Evolutionary conservation across 2,329 filamentous ascomycete species (phyloP).

Genomic region (Pseudopyricularia javanii): DNA sequence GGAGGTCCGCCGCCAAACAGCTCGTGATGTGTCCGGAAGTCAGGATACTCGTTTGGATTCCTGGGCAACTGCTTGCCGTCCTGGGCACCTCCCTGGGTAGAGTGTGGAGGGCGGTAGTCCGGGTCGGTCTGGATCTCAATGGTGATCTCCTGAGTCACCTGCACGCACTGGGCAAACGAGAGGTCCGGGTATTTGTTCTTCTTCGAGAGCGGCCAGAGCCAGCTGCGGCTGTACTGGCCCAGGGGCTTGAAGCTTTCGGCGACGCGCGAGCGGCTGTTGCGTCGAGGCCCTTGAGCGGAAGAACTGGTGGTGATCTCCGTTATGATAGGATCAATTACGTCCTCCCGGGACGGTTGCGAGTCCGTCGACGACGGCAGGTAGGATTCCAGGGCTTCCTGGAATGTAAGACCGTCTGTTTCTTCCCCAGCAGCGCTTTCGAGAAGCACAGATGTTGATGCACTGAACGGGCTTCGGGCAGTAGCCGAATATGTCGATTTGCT

Average conservation of each 20-base stretch:
- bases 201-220: neutral
- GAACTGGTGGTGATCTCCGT: neutral
- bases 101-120: neutral
- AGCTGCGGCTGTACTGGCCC: neutral
- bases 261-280: neutral
- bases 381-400: neutral
- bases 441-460: neutral
- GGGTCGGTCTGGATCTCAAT: neutral
- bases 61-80: neutral
- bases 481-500: neutral
- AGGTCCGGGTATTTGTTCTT: neutral
- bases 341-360: neutral
- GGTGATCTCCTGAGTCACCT: slow-evolving; percentile 1
- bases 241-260: neutral
- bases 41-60: neutral
- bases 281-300: neutral
- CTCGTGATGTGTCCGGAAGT: neutral
- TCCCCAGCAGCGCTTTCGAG: neutral
- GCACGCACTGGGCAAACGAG: neutral
- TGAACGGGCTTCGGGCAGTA: neutral
- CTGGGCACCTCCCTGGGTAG: neutral
- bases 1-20: neutral
- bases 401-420: neutral
- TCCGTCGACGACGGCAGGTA: neutral
- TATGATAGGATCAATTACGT: neutral